Evolutionary conservation across 768 basidiomycete species (phyloP).

Genomic region (Fomitopsis serialis): DNA sequence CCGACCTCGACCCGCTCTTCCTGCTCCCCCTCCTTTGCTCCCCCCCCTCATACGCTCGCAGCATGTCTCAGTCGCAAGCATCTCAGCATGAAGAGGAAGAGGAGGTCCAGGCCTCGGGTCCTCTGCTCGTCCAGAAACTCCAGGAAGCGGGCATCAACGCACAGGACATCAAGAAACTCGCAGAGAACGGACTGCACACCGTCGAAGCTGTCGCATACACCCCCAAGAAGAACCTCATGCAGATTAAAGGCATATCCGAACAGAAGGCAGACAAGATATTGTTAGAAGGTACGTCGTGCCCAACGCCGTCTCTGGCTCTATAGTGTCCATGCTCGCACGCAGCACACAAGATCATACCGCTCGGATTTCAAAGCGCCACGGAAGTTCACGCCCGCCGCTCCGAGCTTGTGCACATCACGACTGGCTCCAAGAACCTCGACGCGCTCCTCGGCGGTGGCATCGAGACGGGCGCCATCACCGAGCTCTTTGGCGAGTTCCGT

Average conservation of each 20-base stretch:
- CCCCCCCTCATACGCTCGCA: conserved; percentile 15
- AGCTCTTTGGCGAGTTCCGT: conserved; percentile 96
- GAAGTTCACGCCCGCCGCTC: conserved; percentile 94
- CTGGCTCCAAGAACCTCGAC: conserved; percentile 94
- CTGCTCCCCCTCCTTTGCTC: background rate
- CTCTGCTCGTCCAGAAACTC: conserved; percentile 77
- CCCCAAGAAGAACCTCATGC: conserved; percentile 85
- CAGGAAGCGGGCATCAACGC: conserved; percentile 86
- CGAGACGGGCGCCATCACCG: conserved; percentile 97
- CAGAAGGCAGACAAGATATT: conserved; percentile 97
- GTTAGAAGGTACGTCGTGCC: conserved; percentile 62
- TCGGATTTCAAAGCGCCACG: conserved; percentile 97
- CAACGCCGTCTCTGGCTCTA: background rate
- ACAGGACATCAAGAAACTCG: conserved; percentile 92
- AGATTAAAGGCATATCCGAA: conserved; percentile 96
- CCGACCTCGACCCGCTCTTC: background rate
- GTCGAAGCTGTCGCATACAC: conserved; percentile 96
- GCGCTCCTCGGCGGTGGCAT: conserved; percentile 95
- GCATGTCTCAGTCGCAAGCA: conserved; percentile 53
- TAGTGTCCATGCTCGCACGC: background rate
- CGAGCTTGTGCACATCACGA: conserved; percentile 94
- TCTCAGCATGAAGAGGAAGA: conserved; percentile 44
- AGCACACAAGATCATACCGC: conserved; percentile 95
- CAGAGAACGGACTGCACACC: conserved; percentile 88
- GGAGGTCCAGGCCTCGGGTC: conserved; percentile 61